Evolutionary conservation across 768 basidiomycete species (phyloP), one percentile per base, ranked within the genome.

Genomic region (Suillus americanus): DNA sequence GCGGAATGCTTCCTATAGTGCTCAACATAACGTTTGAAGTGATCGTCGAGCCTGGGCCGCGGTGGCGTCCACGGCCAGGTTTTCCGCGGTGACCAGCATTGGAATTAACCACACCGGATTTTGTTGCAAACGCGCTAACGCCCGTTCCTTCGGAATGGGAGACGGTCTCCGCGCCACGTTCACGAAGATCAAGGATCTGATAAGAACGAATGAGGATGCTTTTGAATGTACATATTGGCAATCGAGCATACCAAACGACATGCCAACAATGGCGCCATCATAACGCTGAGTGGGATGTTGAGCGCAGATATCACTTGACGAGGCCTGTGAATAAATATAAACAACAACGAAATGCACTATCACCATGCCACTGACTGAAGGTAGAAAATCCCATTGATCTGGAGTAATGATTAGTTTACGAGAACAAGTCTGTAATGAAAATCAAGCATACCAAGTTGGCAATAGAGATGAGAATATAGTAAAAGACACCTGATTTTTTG

Each of bases 311-410:
- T 91, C 25, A 85, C 89, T 75, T 91, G 90, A 63, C 88, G 89
- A 59, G 90, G 91, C 79, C 90, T 92, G 67, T 63, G 50, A 61
- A 68, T 67, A 59, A 67, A 59, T 33, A 66, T 48, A 64, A 60
- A 62, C 62, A 61, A 54, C 23, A 63, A 57, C 6, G 20, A 0
- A 13, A 12, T 23, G 37, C 20, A 37, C 33, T 50, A 37, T 16
- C n/a, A 43, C 30, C 23, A 61, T 51, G 60, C 63, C 7, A 62
- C 88, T 67, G 68, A 91, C 90, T 92, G 91, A n/a, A 93, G 83
- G 74, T 92, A 93, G 74, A 92, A 92, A 41, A 92, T 88, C 50
- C 91, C 91, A 67, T 93, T 93, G 73, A 92, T 86, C 82, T 83
- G 65, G 30, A 63, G 12, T 18, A 38, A 40, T 25, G 0, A 50